Base-by-base conservation (phyloP, 805 yeast genomes). In the Pichia insulana region DNA sequence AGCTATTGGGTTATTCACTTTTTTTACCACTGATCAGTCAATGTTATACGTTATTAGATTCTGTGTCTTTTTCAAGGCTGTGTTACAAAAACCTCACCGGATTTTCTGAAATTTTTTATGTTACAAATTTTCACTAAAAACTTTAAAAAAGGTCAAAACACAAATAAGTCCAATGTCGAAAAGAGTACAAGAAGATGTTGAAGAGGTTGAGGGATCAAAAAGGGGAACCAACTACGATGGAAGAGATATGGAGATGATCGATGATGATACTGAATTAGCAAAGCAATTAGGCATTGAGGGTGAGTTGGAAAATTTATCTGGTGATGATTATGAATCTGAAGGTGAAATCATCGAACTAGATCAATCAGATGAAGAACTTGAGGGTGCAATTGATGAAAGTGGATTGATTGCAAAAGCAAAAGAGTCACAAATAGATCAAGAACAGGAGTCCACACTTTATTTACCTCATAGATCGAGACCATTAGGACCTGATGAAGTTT, bases 301-400 rank as follows among this genome's bases (percentile, higher is more conserved):
- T 43, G 95, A 83, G 51, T 83, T 83, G 61, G 97, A 88, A 61
- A 92, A 83, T 57, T 80, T 84, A 34, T 82, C 80, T 53, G 95
- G 95, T 47, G 96, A 86, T 58, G 96, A 89, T 56, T 87, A 80
- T 51, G 96, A 87, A 54, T 84, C 90, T 66, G 95, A 86, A 53
- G 95, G 85, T 42, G 95, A 83, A 59, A 83, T 85, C 46, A 83
- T 86, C 35, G 94, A 86, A 56, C 68, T 84, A 10, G 95, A 84
- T 53, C 66, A 71, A 7, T 69, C 64, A 11, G 83, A 73, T 22
- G 77, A 70, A 26, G 78, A 66, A 34, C 73, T 71, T 43, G 67
- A 63, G 16, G 71, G 58, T 15, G 69, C 40, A 10, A 41, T 40
- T 33, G 94, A 85, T 55, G 68, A 82, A 7, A 95, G 83, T 52